A percentile compares a stretch with the other conserved stretches of the same genome.
These are phyloP conservation scores for Dothidotthia symphoricarpi DNA, from an alignment of 2,329 filamentous ascomycete genomes.

Conservation along the genomic window DNA sequence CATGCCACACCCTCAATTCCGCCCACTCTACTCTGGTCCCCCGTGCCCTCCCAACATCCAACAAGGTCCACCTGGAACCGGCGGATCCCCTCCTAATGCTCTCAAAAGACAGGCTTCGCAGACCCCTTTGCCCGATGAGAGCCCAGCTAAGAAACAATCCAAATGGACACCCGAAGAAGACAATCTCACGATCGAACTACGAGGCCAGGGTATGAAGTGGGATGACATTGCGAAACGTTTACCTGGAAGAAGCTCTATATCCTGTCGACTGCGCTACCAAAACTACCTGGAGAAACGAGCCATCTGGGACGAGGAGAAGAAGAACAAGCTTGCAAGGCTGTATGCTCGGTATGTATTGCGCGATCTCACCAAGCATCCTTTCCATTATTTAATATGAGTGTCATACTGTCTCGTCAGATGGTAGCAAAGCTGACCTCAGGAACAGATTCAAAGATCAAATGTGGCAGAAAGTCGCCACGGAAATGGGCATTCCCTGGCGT, in stretches of 20 bases:
- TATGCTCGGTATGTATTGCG: slow-evolving; percentile 75
- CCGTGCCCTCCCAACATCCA: slow-evolving; percentile 39
- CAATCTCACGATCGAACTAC: slow-evolving; percentile 86
- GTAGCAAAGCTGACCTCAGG: neutral
- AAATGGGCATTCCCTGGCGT: slow-evolving; percentile 93
- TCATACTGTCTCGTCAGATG: too few relatives aligned
- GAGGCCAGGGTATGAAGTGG: slow-evolving; percentile 95
- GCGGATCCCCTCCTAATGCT: slow-evolving; percentile 36
- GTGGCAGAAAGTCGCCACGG: slow-evolving; percentile 94
- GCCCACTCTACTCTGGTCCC: slow-evolving; percentile 39
- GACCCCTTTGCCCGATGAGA: slow-evolving; percentile 38
- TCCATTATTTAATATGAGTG: too few relatives aligned
- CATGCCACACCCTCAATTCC: slow-evolving; percentile 39
- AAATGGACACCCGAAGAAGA: slow-evolving; percentile 97
- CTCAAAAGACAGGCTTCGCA: slow-evolving; percentile 41
- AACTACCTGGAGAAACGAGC: slow-evolving; percentile 92
- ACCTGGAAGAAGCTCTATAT: slow-evolving; percentile 88
- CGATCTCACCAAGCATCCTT: too few relatives aligned
- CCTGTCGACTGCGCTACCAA: slow-evolving; percentile 91
- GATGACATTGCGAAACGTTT: slow-evolving; percentile 93
- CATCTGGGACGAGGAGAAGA: slow-evolving; percentile 96
- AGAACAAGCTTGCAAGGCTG: slow-evolving; percentile 90
- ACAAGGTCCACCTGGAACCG: slow-evolving; percentile 25
- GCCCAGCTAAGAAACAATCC: slow-evolving; percentile 61
- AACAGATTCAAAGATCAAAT: slow-evolving; percentile 92